Evolutionary conservation across 1,139 yeast genomes (phyloP), one percentile per base, ranked within the genome.

Genomic region (Kurtzmaniella quercitrusa): DNA sequence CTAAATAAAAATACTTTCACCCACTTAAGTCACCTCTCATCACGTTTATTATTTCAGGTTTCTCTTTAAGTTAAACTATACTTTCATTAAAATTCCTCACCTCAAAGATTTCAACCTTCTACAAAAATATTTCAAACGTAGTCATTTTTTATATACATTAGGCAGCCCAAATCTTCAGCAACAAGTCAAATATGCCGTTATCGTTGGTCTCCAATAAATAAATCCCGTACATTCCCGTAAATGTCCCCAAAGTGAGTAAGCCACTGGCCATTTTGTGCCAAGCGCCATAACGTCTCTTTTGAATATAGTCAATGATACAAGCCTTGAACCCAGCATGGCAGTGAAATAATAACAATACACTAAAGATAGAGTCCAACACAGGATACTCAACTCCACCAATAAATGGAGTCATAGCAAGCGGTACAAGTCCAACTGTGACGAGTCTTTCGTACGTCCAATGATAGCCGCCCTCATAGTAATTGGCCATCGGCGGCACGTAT

Each of bases 291-390:
- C 82, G 86, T 67, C 95, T 74, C 50, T 74, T 71, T 43, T 96
- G 97, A 49, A 91, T 83, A 66, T 89, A 89, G 65, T 91, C 97
- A 47, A 82, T 79, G 57, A 91, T 88, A 68, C 96, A 88, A 34
- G 95, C 74, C 56, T 82, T 82, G 66, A 91, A 78, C 0, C 97
- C 98, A 45, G 82, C 75, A 63, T 86, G 87, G 45, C 84, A 74
- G 67, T 91, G 97, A 53, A 80, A 73, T 50, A 91, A 66, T 40
- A 88, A 62, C 22, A 82, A 63, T 11, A 83, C 71, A 32, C 85
- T 76, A 49, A 88, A 68, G 3, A 81, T 59, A 5, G 94, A 78
- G 63, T 91, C 98, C 28, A 86, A 51, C 17, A 84, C 58, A 1
- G 96, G 95, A 42, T 82, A 68, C 16, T 74, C 68, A 9, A 82